Conservation (phyloP, 192 early-diverging fungal species). For the Dispira simplex region DNA sequence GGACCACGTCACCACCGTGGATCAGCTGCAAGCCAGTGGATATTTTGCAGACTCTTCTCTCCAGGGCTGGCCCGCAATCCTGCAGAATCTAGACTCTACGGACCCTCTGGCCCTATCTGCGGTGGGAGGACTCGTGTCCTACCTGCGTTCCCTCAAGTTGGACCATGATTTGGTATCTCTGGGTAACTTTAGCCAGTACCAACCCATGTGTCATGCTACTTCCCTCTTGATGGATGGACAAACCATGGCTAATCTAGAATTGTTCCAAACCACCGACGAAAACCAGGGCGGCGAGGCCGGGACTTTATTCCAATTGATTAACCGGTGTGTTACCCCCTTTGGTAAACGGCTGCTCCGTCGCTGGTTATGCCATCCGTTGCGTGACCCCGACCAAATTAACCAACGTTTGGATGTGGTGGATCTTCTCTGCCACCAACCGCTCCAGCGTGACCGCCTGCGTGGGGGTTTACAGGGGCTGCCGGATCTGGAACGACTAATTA, state of each 20-base stretch:
- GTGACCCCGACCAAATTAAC: conserved; percentile 49
- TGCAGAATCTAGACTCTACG: conserved; percentile 20
- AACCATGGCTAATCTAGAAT: conserved; percentile 81
- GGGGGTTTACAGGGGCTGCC: conserved; percentile 37
- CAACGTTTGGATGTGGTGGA: conserved; percentile 81
- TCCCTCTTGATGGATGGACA: conserved; percentile 86
- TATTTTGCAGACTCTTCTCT: conserved; percentile 19
- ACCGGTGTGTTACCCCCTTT: conserved; percentile 77
- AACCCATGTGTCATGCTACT: conserved; percentile 58
- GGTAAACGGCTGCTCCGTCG: conserved; percentile 62
- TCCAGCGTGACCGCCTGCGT: conserved; percentile 29
- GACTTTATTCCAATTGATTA: conserved; percentile 72
- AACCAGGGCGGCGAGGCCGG: conserved; percentile 37
- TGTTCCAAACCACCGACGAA: conserved; percentile 73
- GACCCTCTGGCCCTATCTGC: conserved; percentile 30
- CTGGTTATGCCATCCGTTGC: conserved; percentile 86
- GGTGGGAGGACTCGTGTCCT: conserved; percentile 68
- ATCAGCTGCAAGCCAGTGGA: conserved; percentile 17
- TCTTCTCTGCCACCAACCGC: conserved; percentile 42
- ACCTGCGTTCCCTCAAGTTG: conserved; percentile 77
- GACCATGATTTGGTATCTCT: conserved; percentile 75
- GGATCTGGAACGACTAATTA: conserved; percentile 83
- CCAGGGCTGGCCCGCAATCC: conserved; percentile 12
- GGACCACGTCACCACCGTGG: conserved; percentile 22
- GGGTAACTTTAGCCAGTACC: conserved; percentile 67